Conservation (phyloP, 2,329 filamentous ascomycete genomes). For the Clarireedia monteithiana region DNA sequence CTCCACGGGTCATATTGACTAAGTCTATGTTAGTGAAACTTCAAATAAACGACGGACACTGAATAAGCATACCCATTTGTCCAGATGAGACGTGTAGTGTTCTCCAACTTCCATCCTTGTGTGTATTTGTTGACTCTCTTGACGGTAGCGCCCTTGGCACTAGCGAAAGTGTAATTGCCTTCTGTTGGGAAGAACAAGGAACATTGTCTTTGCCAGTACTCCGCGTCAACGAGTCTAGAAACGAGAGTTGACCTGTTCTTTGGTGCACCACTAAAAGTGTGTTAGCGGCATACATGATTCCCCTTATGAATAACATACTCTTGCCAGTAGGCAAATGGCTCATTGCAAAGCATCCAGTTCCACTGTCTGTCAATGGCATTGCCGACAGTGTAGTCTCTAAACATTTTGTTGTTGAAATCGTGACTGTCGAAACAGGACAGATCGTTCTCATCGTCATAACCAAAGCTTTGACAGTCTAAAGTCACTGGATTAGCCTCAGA, state of each 20-base stretch:
- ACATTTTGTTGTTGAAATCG: slow-evolving; percentile 41
- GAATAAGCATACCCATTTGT: slow-evolving; percentile 39
- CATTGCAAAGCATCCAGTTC: slow-evolving; percentile 56
- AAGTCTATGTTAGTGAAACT: slow-evolving; percentile 9
- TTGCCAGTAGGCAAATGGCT: slow-evolving; percentile 53
- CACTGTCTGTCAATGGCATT: slow-evolving; percentile 43
- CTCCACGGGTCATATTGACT: slow-evolving; percentile 53
- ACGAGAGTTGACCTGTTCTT: slow-evolving; percentile 37
- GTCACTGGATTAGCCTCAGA: not conserved
- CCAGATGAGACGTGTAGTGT: slow-evolving; percentile 48
- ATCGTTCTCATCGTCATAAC: slow-evolving; percentile 37
- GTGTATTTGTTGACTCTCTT: slow-evolving; percentile 44
- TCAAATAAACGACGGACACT: not conserved
- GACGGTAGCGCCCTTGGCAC: slow-evolving; percentile 39
- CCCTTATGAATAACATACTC: slow-evolving; percentile 30
- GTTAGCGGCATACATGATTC: slow-evolving; percentile 1
- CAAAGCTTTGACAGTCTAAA: slow-evolving; percentile 39
- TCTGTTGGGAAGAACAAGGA: slow-evolving; percentile 45
- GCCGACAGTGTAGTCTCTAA: slow-evolving; percentile 38
- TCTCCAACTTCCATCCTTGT: slow-evolving; percentile 44
- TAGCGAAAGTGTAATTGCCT: slow-evolving; percentile 41
- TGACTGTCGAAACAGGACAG: slow-evolving; percentile 47
- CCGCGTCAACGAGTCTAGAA: slow-evolving; percentile 40
- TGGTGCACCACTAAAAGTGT: slow-evolving; percentile 36
- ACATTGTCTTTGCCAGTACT: slow-evolving; percentile 51